These are phyloP conservation scores for Neurospora tetraspora DNA, from an alignment of 495 filamentous ascomycete genomes.

Conservation along the genomic window DNA sequence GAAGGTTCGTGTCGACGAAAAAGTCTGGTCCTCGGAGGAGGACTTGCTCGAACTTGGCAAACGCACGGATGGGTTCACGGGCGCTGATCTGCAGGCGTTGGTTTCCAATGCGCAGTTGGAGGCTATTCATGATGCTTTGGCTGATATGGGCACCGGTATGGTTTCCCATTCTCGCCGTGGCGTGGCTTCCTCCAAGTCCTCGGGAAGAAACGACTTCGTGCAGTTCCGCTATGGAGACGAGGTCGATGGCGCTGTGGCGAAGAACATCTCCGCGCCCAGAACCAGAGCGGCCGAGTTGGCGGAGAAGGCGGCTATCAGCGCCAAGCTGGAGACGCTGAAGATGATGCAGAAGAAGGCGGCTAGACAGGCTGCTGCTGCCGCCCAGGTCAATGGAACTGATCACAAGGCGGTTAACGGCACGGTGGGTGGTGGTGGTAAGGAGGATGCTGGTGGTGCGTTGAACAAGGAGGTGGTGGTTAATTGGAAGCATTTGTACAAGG, in stretches of 20 bases:
- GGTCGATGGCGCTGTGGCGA: too few species aligned
- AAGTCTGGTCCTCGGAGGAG: constrained; percentile 42
- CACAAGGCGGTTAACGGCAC: constrained; percentile 37
- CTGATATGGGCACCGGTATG: constrained; percentile 38
- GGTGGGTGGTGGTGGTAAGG: constrained; percentile 17
- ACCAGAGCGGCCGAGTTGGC: constrained; percentile 41
- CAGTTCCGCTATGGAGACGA: constrained; percentile 76
- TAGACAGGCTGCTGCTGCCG: background rate
- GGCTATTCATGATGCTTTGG: constrained; percentile 86
- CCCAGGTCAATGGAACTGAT: constrained; percentile 9
- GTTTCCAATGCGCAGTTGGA: constrained; percentile 95
- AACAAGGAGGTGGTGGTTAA: constrained; percentile 67
- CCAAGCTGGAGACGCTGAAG: constrained; percentile 67
- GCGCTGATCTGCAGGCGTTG: constrained; percentile 89
- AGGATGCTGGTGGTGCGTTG: constrained; percentile 22
- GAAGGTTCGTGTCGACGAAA: constrained; percentile 60
- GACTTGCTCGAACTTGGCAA: constrained; percentile 58
- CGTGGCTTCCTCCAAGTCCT: constrained; percentile 20
- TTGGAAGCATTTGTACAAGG: constrained; percentile 77
- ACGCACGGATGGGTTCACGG: constrained; percentile 82
- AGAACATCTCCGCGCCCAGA: too few species aligned
- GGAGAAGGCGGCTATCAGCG: constrained; percentile 59
- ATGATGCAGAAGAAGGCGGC: constrained; percentile 48
- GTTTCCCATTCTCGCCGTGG: constrained; percentile 17
- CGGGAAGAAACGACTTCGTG: constrained; percentile 47